Base-by-base conservation (phyloP, 2,329 filamentous ascomycete species). In the Paracorniculantispora psalliotae region DNA sequence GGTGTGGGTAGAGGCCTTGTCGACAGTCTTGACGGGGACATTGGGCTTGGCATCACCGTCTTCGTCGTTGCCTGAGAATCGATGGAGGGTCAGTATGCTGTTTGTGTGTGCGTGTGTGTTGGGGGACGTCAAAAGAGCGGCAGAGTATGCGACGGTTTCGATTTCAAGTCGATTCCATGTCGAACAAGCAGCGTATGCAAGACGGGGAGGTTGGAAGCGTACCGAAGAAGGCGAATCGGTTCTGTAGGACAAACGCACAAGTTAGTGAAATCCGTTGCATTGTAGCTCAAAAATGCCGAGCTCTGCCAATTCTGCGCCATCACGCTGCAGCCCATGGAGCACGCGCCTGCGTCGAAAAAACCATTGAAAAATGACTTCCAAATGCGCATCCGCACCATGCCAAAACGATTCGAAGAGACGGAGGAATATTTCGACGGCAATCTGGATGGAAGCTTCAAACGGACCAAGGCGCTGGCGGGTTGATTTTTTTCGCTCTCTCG, bases 221-320 rank as follows among this genome's bases (percentile, higher is more conserved):
- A 97, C 94, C 93, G 85, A 99, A 91, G 82, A 96, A 88, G 85
- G 94, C 93, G 85, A 90, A 97, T 74, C 90, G 88, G 85, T 99
- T 99, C 94, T 97, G 68, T 26, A 43, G 41, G 30, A 26, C 49
- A 47, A 62, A 49, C 57, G 25, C 57, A 64, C 26, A 65, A 60
- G 58, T 59, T 63, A 61, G 60, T 51, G 30, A 56, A 48, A 41
- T 48, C 21, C 21, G 46, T 41, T 10, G n/a, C 19, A 9, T 28
- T 41, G 30, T n/a, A 26, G 52, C n/a, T 25, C 15, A 35, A 41
- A 21, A 41, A 30, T 43, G 46, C 46, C 55, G 35, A 33, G 41
- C 43, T 39, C 13, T 37, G 28, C 25, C 41, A 13, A 37, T 9
- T 41, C 37, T 25, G 49, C 49, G 48, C n/a, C 49, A 47, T 51